Conservation (phyloP, 2,329 filamentous ascomycete genomes). For the Phialocephala subalpina region DNA sequence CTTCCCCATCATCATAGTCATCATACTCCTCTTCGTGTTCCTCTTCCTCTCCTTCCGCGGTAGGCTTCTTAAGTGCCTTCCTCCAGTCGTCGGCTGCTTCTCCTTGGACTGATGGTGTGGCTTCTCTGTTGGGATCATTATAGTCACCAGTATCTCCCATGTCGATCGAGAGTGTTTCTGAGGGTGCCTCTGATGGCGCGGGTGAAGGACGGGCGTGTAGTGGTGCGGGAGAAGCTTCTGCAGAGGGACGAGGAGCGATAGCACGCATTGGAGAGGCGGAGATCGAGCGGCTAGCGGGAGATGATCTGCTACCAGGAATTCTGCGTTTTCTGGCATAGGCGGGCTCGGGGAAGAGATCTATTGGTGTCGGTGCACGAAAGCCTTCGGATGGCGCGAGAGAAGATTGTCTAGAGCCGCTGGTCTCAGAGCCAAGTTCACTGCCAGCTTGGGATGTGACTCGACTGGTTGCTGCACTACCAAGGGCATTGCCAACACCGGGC, state of each 20-base stretch:
- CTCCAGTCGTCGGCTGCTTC: constrained; percentile 7
- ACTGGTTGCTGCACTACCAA: constrained; percentile 56
- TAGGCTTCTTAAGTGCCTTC: background rate
- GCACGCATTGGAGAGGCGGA: background rate
- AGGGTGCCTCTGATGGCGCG: background rate
- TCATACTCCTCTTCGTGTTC: background rate
- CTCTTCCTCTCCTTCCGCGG: background rate
- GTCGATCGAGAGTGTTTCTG: background rate
- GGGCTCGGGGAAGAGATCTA: background rate
- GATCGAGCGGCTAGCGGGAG: background rate
- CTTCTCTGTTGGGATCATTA: background rate
- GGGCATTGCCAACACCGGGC: constrained; percentile 38
- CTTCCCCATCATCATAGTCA: background rate
- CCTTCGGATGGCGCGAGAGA: constrained; percentile 12
- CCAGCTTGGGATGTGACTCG: constrained; percentile 48
- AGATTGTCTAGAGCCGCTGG: constrained; percentile 13
- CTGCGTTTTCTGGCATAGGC: background rate
- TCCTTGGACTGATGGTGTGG: background rate
- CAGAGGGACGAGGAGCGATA: constrained; percentile 1
- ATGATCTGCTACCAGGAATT: background rate
- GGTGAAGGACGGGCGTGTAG: background rate
- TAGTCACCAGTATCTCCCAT: background rate
- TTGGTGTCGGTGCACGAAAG: background rate
- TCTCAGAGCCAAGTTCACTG: constrained; percentile 23
- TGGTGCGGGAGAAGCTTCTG: background rate